Evolutionary conservation across 148 eudicot species (phyloP).

Genomic region (Fagopyrum homotropicum): DNA sequence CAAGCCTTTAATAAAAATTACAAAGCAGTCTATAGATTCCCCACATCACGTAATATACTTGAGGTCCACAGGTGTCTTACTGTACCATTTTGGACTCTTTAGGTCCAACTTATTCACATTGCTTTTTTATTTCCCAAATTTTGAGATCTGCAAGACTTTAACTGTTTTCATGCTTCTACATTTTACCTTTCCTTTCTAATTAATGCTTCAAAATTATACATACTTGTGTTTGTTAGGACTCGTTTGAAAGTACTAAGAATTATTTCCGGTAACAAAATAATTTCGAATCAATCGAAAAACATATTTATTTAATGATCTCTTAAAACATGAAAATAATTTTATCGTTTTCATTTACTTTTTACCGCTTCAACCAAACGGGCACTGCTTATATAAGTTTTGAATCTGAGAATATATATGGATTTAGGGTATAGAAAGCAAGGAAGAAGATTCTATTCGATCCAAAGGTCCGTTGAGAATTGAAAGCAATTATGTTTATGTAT

Average conservation of each 20-base stretch:
- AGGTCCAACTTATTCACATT: not conserved
- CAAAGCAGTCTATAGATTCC: not conserved
- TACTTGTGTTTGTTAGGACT: too few relatives aligned
- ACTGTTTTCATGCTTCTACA: not conserved
- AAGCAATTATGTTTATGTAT: not conserved
- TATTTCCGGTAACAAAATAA: too few relatives aligned
- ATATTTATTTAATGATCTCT: too few relatives aligned
- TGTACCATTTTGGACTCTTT: not conserved
- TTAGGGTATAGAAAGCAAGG: not conserved
- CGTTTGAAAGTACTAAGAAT: too few relatives aligned
- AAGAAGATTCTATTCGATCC: conserved; percentile 12
- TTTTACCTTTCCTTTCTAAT: too few relatives aligned
- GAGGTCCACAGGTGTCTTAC: not conserved
- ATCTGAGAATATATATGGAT: not conserved
- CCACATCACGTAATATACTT: not conserved
- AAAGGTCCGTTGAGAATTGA: not conserved
- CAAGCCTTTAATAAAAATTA: too few relatives aligned
- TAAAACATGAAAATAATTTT: not conserved
- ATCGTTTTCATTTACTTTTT: not conserved
- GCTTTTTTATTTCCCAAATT: not conserved
- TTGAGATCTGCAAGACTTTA: conserved; percentile 3
- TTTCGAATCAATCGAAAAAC: too few relatives aligned
- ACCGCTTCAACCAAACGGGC: too few relatives aligned
- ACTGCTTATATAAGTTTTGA: not conserved
- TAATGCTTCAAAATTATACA: too few relatives aligned